A percentile compares a stretch with the other conserved stretches of the same genome.
Evolutionary conservation across 192 early-diverging fungal genomes (phyloP).

Genomic region (Blastocladiella britannica): DNA sequence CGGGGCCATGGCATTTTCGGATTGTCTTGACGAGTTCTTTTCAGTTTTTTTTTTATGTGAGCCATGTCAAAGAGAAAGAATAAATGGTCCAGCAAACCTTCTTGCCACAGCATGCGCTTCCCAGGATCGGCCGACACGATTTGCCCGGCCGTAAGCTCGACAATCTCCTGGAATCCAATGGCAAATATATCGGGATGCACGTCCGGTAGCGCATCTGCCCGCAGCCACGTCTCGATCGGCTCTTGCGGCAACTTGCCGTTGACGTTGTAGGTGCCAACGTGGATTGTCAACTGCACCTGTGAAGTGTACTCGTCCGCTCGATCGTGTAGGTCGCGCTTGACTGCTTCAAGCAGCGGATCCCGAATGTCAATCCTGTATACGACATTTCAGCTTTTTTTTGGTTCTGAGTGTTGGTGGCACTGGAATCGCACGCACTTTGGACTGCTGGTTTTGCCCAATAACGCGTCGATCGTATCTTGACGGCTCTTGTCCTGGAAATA

Average conservation of each 20-base stretch:
- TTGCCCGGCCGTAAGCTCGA: constrained; percentile 59
- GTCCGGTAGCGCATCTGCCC: constrained; percentile 18
- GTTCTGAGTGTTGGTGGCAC: too few relatives aligned
- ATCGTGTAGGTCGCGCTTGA: constrained; percentile 11
- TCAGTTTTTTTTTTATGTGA: constrained; percentile 29
- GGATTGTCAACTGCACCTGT: constrained; percentile 34
- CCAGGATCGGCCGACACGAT: constrained; percentile 41
- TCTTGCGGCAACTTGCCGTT: constrained; percentile 57
- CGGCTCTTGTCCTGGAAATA: constrained; percentile 74
- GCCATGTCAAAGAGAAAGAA: too few relatives aligned
- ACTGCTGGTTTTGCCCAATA: constrained; percentile 45
- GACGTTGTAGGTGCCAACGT: constrained; percentile 78
- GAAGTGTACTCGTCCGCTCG: constrained; percentile 39
- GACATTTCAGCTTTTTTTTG: too few relatives aligned
- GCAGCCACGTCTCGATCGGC: constrained; percentile 42
- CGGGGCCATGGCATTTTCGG: constrained; percentile 11
- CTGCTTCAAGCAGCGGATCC: constrained; percentile 15
- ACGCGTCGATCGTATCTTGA: constrained; percentile 76
- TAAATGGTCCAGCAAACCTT: too few relatives aligned
- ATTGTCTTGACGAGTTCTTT: constrained; percentile 14
- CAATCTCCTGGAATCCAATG: constrained; percentile 90
- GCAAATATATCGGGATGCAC: constrained; percentile 55
- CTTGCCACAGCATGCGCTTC: constrained; percentile 25
- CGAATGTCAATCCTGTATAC: constrained; percentile 8
- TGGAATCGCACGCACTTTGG: too few relatives aligned